phyloP scores from a whole-genome alignment of 768 basidiomycete species.

The Rhodocollybia butyracea region DNA sequence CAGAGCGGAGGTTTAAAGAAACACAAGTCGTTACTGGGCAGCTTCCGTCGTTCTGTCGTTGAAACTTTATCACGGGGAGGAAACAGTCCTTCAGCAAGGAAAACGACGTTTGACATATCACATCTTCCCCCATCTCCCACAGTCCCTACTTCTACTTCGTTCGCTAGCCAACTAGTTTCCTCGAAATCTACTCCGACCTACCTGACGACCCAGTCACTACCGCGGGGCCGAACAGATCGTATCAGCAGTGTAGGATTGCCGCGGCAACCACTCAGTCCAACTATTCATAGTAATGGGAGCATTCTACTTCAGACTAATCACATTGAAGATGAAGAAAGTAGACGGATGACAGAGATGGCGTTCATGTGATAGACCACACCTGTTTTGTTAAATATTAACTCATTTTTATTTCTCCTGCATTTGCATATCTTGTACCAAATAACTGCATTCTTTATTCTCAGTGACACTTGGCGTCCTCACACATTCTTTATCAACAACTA shows the following conservation, averaged over 20 bases:
- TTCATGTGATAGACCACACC: constrained; percentile 41
- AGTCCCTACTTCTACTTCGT: constrained; percentile 15
- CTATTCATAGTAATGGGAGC: constrained; percentile 55
- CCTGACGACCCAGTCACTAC: background rate
- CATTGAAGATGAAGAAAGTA: constrained; percentile 66
- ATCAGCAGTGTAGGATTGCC: constrained; percentile 14
- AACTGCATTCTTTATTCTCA: too few relatives aligned
- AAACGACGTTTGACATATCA: constrained; percentile 24
- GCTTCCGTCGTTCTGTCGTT: constrained; percentile 43
- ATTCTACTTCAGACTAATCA: constrained; percentile 49
- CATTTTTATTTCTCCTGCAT: background rate
- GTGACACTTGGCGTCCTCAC: too few relatives aligned
- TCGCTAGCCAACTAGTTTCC: constrained; percentile 1
- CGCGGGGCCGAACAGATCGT: background rate
- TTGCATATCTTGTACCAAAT: background rate
- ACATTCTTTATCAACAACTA: too few relatives aligned
- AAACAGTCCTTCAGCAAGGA: constrained; percentile 17
- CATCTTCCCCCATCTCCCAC: constrained; percentile 39
- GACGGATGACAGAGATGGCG: constrained; percentile 69
- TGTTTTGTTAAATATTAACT: background rate
- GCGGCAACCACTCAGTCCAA: constrained; percentile 49
- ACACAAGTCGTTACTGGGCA: constrained; percentile 37
- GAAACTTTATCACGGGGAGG: constrained; percentile 26
- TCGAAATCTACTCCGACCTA: background rate
- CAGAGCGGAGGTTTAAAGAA: constrained; percentile 8